A percentile compares a stretch with the other conserved stretches of the same genome.
Conservation (phyloP, 208 protist species). For the Blechomonas ayalai region DNA sequence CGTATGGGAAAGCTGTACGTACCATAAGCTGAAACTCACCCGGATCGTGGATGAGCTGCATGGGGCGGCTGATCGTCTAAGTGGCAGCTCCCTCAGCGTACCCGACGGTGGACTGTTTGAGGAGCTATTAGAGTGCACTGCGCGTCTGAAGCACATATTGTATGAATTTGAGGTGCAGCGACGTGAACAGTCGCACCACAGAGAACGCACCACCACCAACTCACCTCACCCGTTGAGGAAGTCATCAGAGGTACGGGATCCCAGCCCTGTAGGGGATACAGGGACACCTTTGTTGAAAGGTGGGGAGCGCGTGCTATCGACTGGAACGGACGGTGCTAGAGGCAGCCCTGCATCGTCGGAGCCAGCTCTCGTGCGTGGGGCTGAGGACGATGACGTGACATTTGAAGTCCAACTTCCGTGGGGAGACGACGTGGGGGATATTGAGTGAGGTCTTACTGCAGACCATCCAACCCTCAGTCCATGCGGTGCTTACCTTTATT, state of each 20-base stretch:
- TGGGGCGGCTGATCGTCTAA: conserved; percentile 16
- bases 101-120: conserved; percentile 14
- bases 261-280: no score
- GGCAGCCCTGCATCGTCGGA: conserved; percentile 14
- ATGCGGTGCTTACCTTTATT: no score
- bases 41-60: conserved; percentile 27
- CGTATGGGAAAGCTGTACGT: conserved; percentile 60
- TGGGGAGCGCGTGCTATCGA: background rate
- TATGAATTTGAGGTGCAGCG: no score
- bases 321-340: no score
- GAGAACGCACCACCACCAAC: no score
- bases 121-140: conserved; percentile 22
- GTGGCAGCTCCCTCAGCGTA: conserved; percentile 23
- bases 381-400: conserved; percentile 6
- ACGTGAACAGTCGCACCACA: no score
- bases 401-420: conserved; percentile 52
- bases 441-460: no score
- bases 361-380: background rate
- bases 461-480: no score
- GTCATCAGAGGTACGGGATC: no score
- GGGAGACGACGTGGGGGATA: conserved; percentile 21
- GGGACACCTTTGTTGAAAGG: background rate
- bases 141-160: no score
- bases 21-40: conserved; percentile 55
- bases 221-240: no score